Base-by-base conservation (phyloP, 108 stramenopile genomes). In the Schizochytrium sp. region DNA sequence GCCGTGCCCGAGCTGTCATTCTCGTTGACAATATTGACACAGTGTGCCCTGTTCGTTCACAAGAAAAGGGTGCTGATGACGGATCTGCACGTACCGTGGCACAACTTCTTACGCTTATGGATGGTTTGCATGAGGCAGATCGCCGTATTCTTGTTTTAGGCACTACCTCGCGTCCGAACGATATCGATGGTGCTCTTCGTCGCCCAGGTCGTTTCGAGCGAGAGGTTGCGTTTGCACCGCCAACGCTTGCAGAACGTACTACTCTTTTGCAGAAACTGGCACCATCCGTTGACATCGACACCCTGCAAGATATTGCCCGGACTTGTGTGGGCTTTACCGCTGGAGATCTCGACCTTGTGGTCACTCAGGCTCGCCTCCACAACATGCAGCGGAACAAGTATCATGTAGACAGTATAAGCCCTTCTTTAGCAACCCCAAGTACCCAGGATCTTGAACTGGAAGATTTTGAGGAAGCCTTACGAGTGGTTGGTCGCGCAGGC, bases 1-100 rank as follows among this genome's bases (percentile, higher is more conserved):
- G 96, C 90, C 96, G 97, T 73, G 94, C 95, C 92, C 97, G 97
- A 45, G 98, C 97, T 88, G 97, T 99, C 88, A 97, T 99, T 89
- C 98, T 99, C 89, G 97, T 99, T 96, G 98, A 99, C 89, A 97
- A 98, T 91, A 96, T 98, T 91, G 98, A 98, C 93, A 97, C 98
- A 61, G 97, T 99, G 76, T 83, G 76, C 1, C 76, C 76, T 5
- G 50, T 49, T 13, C 76, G 76, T 53, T 13, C 64, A 15, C 64
- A 69, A 69, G 64, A 60, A 60, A 15, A 72, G 28, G 28, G 40
- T 17, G 40, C 28, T 13, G 42, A 49, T 8, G 76, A 47, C 5
- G 50, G 53, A 19, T n/a, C 76, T 10, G 76, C 76, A 92, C 95
- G 99, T 46, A 97, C 99, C 89, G 98, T 99, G 4, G 96, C 96